These are phyloP conservation scores for Fusarium sp. DNA, from an alignment of 2,329 filamentous ascomycete species.

Conservation along the genomic window DNA sequence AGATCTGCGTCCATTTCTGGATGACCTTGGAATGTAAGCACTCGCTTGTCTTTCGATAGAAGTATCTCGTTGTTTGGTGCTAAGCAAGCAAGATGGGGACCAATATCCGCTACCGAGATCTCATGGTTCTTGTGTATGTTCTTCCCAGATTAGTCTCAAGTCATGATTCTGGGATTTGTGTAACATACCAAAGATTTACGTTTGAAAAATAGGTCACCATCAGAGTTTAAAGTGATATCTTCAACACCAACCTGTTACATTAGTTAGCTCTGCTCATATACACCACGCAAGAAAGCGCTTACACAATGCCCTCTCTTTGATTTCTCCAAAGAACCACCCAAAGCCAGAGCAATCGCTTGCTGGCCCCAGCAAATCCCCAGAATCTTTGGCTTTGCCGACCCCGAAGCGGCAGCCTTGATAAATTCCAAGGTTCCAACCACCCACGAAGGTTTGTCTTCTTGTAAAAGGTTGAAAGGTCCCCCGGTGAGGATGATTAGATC, in stretches of 20 bases:
- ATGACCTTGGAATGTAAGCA: constrained; percentile 1
- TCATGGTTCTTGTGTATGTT: constrained; percentile 9
- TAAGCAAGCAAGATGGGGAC: neutral
- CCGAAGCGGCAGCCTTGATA: neutral
- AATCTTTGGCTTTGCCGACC: neutral
- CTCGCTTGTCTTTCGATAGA: neutral
- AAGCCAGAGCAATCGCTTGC: neutral
- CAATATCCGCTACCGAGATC: neutral
- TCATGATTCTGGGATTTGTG: no score
- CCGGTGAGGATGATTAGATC: constrained; percentile 4
- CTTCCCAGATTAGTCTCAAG: neutral
- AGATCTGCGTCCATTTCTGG: neutral
- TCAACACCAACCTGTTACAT: neutral
- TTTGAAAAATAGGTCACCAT: neutral
- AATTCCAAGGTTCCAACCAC: neutral
- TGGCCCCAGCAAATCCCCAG: constrained; percentile 10
- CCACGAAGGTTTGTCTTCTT: neutral
- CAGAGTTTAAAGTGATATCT: neutral
- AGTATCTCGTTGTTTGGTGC: neutral
- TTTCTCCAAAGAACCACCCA: neutral
- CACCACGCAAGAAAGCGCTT: neutral
- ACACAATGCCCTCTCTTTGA: neutral
- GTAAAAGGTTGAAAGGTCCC: neutral
- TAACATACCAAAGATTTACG: neutral
- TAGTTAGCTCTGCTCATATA: neutral